Evolutionary conservation across 257 asterid species (phyloP).

Genomic region (Mitragyna speciosa): DNA sequence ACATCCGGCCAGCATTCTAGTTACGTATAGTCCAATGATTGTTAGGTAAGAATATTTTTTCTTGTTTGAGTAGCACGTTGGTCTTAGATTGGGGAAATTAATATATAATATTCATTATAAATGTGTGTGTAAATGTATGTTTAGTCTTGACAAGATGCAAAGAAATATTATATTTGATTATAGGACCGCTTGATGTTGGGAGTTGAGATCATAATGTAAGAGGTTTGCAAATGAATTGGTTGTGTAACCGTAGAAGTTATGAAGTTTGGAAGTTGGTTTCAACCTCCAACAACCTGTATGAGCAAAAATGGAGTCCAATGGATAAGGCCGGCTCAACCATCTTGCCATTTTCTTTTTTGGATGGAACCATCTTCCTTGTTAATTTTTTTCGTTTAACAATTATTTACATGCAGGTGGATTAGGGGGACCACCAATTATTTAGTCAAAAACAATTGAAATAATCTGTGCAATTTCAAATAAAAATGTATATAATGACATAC

Average conservation of each 20-base stretch:
- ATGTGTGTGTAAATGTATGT: too few species aligned
- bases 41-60: too few species aligned
- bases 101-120: too few species aligned
- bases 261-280: slow-evolving; percentile 4
- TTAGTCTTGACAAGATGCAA: not conserved
- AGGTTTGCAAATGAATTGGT: not conserved
- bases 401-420: too few species aligned
- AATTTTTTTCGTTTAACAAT: not conserved
- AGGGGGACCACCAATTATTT: too few species aligned
- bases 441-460: too few species aligned
- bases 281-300: not conserved
- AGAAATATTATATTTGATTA: not conserved
- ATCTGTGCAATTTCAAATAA: too few species aligned
- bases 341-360: too few species aligned
- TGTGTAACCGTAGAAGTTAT: not conserved
- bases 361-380: not conserved
- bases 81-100: too few species aligned
- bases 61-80: too few species aligned
- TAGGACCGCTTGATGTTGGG: not conserved
- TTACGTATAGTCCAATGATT: not conserved
- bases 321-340: not conserved
- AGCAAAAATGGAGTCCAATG: not conserved
- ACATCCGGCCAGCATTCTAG: not conserved
- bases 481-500: too few species aligned
- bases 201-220: not conserved